Base-by-base conservation (phyloP, 805 yeast species). In the Candida succiphila region DNA sequence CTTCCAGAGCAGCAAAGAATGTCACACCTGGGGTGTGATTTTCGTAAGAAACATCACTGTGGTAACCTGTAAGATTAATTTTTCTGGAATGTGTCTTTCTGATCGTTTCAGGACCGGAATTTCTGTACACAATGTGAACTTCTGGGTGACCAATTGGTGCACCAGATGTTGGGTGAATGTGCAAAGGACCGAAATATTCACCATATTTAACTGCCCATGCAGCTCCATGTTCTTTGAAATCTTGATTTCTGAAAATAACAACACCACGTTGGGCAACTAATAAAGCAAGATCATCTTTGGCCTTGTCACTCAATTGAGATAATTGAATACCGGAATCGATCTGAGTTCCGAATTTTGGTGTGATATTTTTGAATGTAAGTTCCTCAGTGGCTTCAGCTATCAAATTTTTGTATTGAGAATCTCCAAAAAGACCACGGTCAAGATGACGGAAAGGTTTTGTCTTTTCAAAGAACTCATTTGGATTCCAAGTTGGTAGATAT, bases 401-500 rank as follows among this genome's bases (percentile, higher is more conserved):
- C 34, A 77, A 60, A 45, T 63, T 67, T 17, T 63, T 59, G 33
- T 71, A 60, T 2, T 49, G 39, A 10, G 70, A 65, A 45, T 75
- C 76, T 16, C 78, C 83, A 30, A 65, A 56, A 17, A 58, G 47
- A 16, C 77, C 84, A 4, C 74, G 73, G 43, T 77, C 84, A 23
- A 50, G 51, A 44, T 57, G 64, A 46, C 70, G 69, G 57, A 69
- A 72, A 37, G 65, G 67, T 42, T 65, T 64, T 42, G 69, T 60
- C 9, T 76, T 70, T 5, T 20, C 65, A 46, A 54, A 65, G 43
- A 69, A 67, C 45, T 73, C 67, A 16, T 50, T 58, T n/a, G 77
- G 77, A 48, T 77, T 72, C 81, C 81, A 78, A 2, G 81, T 68
- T n/a, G 86, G 86, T 30, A 77, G 62, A 58, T 71, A 78, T 10